These are phyloP conservation scores for Pseudoscleropodium purum DNA, from an alignment of 225 moss, liverwort and hornwort genomes.

Conservation along the genomic window DNA sequence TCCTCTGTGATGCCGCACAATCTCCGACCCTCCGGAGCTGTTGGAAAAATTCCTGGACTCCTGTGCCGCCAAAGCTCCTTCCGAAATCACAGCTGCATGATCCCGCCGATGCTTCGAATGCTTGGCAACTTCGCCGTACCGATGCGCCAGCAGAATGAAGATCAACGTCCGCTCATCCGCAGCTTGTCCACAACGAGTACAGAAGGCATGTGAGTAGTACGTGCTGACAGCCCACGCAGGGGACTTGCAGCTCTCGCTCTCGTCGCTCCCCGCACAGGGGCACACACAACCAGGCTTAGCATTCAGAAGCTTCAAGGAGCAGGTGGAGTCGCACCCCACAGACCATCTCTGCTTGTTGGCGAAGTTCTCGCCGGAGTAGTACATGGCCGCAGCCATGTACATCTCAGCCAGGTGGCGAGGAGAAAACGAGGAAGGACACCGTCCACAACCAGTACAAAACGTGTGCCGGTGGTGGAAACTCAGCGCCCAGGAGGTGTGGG, in stretches of 20 bases:
- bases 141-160: constrained; percentile 41
- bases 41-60: not conserved
- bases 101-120: constrained; percentile 26
- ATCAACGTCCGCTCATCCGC: constrained; percentile 49
- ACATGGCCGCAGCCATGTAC: constrained; percentile 57
- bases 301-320: constrained; percentile 39
- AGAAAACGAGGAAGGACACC: constrained; percentile 31
- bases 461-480: constrained; percentile 57
- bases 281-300: constrained; percentile 41
- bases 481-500: constrained; percentile 49
- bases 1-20: constrained; percentile 14
- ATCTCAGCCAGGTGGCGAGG: constrained; percentile 51
- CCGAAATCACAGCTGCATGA: constrained; percentile 5
- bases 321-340: constrained; percentile 49
- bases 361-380: constrained; percentile 38
- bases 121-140: constrained; percentile 45
- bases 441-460: constrained; percentile 62
- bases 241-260: not conserved
- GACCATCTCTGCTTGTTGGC: constrained; percentile 39
- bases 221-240: constrained; percentile 62
- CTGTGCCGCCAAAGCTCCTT: constrained; percentile 15
- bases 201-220: constrained; percentile 61
- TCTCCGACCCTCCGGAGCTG: constrained; percentile 2
- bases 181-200: constrained; percentile 42
- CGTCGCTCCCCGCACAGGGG: constrained; percentile 7